Base-by-base conservation (phyloP, 2,329 filamentous ascomycete species). In the Pezicula carpinea region DNA sequence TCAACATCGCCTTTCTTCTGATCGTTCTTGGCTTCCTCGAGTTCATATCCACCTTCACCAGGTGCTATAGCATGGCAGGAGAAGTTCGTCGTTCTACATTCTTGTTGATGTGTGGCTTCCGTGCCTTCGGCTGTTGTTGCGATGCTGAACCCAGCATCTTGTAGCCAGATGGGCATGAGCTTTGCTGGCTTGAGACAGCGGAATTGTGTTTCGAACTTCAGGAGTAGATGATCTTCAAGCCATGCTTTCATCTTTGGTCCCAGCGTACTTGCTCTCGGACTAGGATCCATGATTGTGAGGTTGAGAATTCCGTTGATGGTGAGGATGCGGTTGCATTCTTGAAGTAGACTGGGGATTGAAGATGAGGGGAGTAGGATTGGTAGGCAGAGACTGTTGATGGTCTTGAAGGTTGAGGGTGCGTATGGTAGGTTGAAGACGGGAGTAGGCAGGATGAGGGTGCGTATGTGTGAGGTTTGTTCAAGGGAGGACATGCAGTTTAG, bases 271-370 rank as follows among this genome's bases (percentile, higher is more conserved):
- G 74, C 65, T 1, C 75, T 67, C 0, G 84, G 84, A 6, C 76
- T 66, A 0, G 83, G 80, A 48, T 87, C 80, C 52, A 87, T 77
- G 15, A 87, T 65, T 0, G 76, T 75, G n/a, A 87, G 64, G 49
- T 83, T 74, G 13, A 87, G 62, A 17, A 70, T 67, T 1, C 83
- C 82, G 0, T 74, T 73, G 7, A 22, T 3, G 18, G 17, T n/a
- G 3, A 87, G 70, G 26, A 76, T 73, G 19, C 74, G 74, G 58
- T 78, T 69, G 52, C 83, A 76, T 51, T 77, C 76, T 46, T 69
- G 69, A 14, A 87, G 70, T 1, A 85, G 63, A 2, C 65, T 62
- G 0, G 78, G 77, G 0, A 87, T 72, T 10, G 81, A 77, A 0
- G 74, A 67, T 0, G 77, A 76, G 1, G 79, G 68, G 23, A 83